Base-by-base conservation (phyloP, 129 eudicot genomes). In the Logfia minima region DNA sequence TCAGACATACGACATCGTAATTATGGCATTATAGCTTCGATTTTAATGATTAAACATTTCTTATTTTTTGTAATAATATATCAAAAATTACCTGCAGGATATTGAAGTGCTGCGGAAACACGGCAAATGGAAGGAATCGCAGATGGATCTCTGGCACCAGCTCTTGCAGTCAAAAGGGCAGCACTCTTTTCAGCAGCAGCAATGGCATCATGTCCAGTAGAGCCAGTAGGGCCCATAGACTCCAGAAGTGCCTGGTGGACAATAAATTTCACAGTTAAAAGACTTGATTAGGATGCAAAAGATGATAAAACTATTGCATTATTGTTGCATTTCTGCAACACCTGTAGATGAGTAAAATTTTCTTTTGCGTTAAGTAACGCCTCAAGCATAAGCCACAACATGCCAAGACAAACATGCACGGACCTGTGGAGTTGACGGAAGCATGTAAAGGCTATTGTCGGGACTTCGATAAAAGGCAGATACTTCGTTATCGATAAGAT, bases 391-490 rank as follows among this genome's bases (percentile, higher is more conserved):
- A 48, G 55, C 4, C 7, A 58, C 11, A 0, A 6, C 19, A 6
- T 58, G 26, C 11, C 13, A 19, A 8, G 26, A 58, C 8, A 56
- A 56, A 56, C 66, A 58, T n/a, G 68, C 68, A 70, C 83, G 41
- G 21, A 93, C 98, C 98, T 95, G 97, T n/a, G 94, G 96, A 69
- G 94, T 95, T 80, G 97, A 85, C 22, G 99, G 99, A 87, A 95
- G 97, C 99, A 92, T 95, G 90, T 95, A 95, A 51, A 95, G 87
- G 84, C 89, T 95, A 81, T 89, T 95, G 61, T 95, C 99, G n/a
- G 97, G 99, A 81, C 91, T 88, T 86, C 86, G 95, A 82, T 83
- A 85, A 78, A 91, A 95, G 68, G 97, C 90, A 37, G 97, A 87
- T 16, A 92, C 94, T 88, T 95, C 99, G 29, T 86, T 87, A 72